Conservation (phyloP, 208 protist species). For the Naegleria lovaniensis region DNA sequence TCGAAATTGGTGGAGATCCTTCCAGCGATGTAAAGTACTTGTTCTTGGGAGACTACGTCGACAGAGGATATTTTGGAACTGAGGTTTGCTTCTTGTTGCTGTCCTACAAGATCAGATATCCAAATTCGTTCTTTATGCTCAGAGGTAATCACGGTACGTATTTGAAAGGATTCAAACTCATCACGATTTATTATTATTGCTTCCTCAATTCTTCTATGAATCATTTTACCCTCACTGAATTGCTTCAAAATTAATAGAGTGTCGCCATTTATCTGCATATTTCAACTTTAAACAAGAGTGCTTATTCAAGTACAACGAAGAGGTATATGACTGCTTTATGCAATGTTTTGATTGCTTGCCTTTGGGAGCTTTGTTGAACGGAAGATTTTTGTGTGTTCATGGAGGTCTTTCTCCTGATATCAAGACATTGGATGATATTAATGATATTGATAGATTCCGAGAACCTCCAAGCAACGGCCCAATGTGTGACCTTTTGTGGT, state of each 20-base stretch:
- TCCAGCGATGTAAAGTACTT: not conserved
- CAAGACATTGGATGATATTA: constrained; percentile 53
- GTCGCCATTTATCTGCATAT: constrained; percentile 89
- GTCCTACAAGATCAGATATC: constrained; percentile 83
- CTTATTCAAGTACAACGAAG: constrained; percentile 54
- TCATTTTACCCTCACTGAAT: too few relatives aligned
- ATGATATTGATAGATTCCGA: constrained; percentile 58
- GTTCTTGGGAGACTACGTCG: constrained; percentile 89
- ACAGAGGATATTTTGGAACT: constrained; percentile 76
- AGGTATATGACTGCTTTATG: constrained; percentile 66
- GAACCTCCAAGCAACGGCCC: constrained; percentile 56
- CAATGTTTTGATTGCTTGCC: constrained; percentile 82
- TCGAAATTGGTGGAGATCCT: constrained; percentile 80
- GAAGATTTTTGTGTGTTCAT: constrained; percentile 84
- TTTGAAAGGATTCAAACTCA: not conserved
- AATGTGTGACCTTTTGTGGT: constrained; percentile 77
- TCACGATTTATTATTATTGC: too few relatives aligned
- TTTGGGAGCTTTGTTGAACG: constrained; percentile 71
- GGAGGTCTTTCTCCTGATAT: constrained; percentile 58
- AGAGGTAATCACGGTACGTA: constrained; percentile 82
- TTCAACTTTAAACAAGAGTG: constrained; percentile 93
- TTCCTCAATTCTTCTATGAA: too few relatives aligned
- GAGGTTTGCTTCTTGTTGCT: constrained; percentile 85
- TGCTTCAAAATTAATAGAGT: too few relatives aligned
- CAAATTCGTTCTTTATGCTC: constrained; percentile 77